Conservation (phyloP, 352 stramenopile genomes). For the Lagenidium sp. region DNA sequence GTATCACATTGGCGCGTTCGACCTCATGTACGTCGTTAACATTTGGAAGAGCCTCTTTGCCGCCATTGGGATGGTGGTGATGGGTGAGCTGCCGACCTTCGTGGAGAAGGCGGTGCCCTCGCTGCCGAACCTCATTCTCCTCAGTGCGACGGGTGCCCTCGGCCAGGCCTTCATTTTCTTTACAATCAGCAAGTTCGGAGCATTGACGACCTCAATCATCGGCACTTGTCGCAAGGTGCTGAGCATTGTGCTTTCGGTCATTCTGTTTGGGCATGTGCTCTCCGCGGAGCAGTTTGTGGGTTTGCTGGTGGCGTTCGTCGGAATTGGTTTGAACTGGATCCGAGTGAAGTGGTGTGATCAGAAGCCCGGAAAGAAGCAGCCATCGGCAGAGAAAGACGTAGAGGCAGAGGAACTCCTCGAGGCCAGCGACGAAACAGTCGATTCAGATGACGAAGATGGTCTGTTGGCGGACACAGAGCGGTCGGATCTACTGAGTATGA, state of each 20-base stretch:
- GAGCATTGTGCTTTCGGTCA: constrained; percentile 78
- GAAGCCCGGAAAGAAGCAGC: constrained; percentile 19
- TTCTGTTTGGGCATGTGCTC: constrained; percentile 73
- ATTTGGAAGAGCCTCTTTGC: constrained; percentile 77
- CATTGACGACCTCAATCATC: constrained; percentile 78
- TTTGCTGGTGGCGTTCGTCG: constrained; percentile 50
- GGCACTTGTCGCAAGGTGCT: constrained; percentile 82
- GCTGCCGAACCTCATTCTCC: constrained; percentile 49
- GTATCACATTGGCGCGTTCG: constrained; percentile 77
- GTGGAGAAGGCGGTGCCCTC: constrained; percentile 50
- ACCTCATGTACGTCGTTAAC: constrained; percentile 86
- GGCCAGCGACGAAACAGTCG: constrained; percentile 48
- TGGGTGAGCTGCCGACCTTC: constrained; percentile 54
- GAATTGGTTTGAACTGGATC: constrained; percentile 78
- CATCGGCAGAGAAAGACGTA: constrained; percentile 15
- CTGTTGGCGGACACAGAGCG: constrained; percentile 11
- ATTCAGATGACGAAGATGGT: constrained; percentile 48
- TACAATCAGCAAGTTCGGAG: constrained; percentile 82
- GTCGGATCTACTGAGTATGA: constrained; percentile 17
- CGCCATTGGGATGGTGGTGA: constrained; percentile 54
- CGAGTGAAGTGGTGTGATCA: constrained; percentile 39
- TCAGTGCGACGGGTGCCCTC: constrained; percentile 68
- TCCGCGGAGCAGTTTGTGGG: constrained; percentile 55
- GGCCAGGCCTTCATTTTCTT: constrained; percentile 85
- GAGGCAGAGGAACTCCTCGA: constrained; percentile 48